A percentile compares a stretch with the other conserved stretches of the same genome.
Evolutionary conservation across 148 eudicot genomes (phyloP).

Genomic region (Rhododendron mucronatum): DNA sequence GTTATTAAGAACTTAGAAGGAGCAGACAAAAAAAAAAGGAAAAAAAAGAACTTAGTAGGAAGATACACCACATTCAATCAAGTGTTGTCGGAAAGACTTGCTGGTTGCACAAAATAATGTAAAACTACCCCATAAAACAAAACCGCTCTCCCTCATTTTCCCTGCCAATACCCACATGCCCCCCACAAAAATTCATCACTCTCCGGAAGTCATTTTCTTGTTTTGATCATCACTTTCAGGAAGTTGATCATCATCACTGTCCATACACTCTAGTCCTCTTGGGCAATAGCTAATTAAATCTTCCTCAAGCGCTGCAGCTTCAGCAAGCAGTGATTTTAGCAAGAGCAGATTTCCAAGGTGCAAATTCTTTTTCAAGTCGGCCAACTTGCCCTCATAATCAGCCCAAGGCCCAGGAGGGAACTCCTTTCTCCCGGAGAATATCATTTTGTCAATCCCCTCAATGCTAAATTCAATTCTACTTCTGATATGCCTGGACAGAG

Average conservation of each 20-base stretch:
- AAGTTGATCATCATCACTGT: neutral
- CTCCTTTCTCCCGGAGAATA: neutral
- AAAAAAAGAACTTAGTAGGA: no score
- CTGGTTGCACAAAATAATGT: no score
- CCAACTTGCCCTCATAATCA: neutral
- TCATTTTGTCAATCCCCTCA: neutral
- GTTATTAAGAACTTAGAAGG: no score
- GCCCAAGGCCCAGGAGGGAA: neutral
- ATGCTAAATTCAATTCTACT: neutral
- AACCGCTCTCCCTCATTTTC: no score
- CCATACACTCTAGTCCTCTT: neutral
- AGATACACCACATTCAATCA: no score
- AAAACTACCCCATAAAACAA: no score
- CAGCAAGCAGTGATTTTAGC: neutral
- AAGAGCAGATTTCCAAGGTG: neutral
- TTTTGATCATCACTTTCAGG: no score
- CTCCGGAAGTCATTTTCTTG: no score
- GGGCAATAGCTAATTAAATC: neutral
- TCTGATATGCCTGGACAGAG: neutral
- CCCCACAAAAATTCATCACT: no score
- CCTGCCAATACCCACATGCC: no score
- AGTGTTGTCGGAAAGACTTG: no score
- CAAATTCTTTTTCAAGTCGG: neutral
- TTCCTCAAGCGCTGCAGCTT: neutral
- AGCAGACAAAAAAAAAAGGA: no score